phyloP scores from a whole-genome alignment of 2,329 filamentous ascomycete genomes.

The Pyrenophora seminiperda region DNA sequence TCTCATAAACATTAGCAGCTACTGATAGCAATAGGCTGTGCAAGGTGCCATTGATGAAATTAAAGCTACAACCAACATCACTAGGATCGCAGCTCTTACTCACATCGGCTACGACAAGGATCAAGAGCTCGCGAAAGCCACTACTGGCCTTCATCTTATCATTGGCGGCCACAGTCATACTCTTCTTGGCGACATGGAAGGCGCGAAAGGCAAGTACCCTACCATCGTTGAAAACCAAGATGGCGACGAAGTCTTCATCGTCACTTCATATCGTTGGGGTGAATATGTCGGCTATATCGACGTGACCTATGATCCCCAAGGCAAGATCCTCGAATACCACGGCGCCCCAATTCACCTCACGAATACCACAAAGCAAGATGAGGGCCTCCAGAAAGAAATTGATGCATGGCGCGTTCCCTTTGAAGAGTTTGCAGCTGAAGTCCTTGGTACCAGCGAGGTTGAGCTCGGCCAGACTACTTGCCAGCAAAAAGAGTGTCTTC shows the following conservation, averaged over 20 bases:
- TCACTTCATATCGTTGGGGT: constrained; percentile 71
- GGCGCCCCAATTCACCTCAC: constrained; percentile 68
- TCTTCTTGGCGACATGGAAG: constrained; percentile 64
- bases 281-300: constrained; percentile 72
- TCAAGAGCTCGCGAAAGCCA: constrained; percentile 63
- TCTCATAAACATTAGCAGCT: background rate
- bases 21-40: constrained; percentile 50
- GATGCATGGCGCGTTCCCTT: constrained; percentile 65
- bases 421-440: constrained; percentile 62
- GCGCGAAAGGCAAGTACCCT: constrained; percentile 65
- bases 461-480: constrained; percentile 65
- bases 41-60: constrained; percentile 68
- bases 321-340: constrained; percentile 66
- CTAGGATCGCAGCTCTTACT: constrained; percentile 68
- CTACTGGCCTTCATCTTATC: constrained; percentile 69
- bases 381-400: constrained; percentile 62
- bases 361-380: constrained; percentile 64
- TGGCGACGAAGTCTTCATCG: constrained; percentile 70
- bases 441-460: constrained; percentile 61
- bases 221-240: constrained; percentile 66
- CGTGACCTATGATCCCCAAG: constrained; percentile 64
- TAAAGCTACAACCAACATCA: constrained; percentile 65
- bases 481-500: constrained; percentile 61
- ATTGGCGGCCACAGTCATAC: constrained; percentile 67
- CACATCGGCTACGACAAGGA: constrained; percentile 71